Conservation (phyloP, 2,329 filamentous ascomycete genomes). For the Colletotrichum orchidophilum region DNA sequence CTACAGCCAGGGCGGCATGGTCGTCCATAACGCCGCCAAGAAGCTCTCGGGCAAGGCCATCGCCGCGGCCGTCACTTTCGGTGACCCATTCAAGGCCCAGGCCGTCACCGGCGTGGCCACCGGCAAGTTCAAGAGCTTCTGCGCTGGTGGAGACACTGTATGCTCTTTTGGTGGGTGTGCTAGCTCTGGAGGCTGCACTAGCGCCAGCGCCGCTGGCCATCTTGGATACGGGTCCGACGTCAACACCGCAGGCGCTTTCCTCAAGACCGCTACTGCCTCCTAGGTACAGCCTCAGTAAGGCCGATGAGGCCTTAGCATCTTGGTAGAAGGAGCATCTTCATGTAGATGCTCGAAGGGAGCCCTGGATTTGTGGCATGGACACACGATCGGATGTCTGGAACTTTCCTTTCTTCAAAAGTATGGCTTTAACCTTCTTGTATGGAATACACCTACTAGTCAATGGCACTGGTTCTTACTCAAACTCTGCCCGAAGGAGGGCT, state of each 20-base stretch:
- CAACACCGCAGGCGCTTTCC: slow-evolving; percentile 11
- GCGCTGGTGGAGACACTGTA: slow-evolving; percentile 5
- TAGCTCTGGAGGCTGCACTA: slow-evolving; percentile 17
- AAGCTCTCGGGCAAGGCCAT: slow-evolving; percentile 35
- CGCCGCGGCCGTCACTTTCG: slow-evolving; percentile 29
- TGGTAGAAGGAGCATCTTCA: neutral
- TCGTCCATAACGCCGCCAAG: slow-evolving; percentile 55
- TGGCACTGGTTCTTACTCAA: neutral
- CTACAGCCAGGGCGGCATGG: slow-evolving; percentile 53
- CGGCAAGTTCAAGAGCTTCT: slow-evolving; percentile 29
- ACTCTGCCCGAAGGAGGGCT: too few relatives aligned
- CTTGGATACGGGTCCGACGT: slow-evolving; percentile 22
- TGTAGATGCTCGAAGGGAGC: neutral
- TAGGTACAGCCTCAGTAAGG: neutral
- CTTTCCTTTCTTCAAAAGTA: slow-evolving; percentile 6
- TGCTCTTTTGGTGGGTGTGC: slow-evolving; percentile 25
- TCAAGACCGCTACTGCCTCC: slow-evolving; percentile 22
- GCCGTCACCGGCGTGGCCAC: neutral
- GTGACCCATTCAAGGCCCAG: slow-evolving; percentile 29
- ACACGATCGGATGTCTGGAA: slow-evolving; percentile 8
- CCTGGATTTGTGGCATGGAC: slow-evolving; percentile 2
- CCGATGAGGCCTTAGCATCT: neutral
- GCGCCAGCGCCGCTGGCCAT: slow-evolving; percentile 12
- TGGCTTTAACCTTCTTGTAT: slow-evolving; percentile 8
- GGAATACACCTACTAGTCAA: neutral